phyloP scores from a whole-genome alignment of 257 asterid genomes.

The Solanum chmielewskii region DNA sequence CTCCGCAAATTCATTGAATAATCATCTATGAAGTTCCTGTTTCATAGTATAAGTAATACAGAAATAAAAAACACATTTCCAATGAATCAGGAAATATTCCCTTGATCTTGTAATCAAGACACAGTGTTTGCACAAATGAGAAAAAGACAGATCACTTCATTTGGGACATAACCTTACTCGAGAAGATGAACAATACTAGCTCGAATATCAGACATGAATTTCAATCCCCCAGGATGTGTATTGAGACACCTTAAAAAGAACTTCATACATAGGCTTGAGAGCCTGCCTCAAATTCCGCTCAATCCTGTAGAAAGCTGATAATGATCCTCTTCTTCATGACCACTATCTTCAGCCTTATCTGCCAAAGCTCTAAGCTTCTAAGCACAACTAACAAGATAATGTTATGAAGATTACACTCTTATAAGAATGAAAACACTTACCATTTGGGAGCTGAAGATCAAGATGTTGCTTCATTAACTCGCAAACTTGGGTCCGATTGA shows the following conservation, averaged over 20 bases:
- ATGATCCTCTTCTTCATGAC: conserved; percentile 59
- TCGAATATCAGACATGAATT: conserved; percentile 70
- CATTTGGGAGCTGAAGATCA: conserved; percentile 65
- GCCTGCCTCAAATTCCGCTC: conserved; percentile 72
- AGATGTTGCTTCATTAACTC: conserved; percentile 87
- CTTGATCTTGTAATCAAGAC: not conserved
- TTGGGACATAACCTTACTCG: conserved; percentile 53
- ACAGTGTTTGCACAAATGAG: not conserved
- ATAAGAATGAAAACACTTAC: conserved; percentile 27
- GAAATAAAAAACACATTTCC: not conserved
- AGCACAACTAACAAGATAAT: not conserved
- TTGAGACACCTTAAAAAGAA: conserved; percentile 80
- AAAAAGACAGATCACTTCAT: not conserved
- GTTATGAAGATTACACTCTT: not conserved
- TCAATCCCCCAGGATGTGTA: conserved; percentile 90
- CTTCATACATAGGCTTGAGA: conserved; percentile 85
- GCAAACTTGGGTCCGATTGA: conserved; percentile 59
- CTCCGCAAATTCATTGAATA: conserved; percentile 30
- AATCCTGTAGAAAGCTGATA: conserved; percentile 75
- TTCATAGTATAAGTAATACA: not conserved
- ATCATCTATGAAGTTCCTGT: not conserved
- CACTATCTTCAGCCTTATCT: conserved; percentile 38
- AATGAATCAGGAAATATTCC: not conserved
- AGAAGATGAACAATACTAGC: conserved; percentile 72
- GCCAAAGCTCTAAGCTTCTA: conserved; percentile 16